Evolutionary conservation across 108 stramenopile species (phyloP), one percentile per base, ranked within the genome.

Genomic region (Fistulifera solaris): DNA sequence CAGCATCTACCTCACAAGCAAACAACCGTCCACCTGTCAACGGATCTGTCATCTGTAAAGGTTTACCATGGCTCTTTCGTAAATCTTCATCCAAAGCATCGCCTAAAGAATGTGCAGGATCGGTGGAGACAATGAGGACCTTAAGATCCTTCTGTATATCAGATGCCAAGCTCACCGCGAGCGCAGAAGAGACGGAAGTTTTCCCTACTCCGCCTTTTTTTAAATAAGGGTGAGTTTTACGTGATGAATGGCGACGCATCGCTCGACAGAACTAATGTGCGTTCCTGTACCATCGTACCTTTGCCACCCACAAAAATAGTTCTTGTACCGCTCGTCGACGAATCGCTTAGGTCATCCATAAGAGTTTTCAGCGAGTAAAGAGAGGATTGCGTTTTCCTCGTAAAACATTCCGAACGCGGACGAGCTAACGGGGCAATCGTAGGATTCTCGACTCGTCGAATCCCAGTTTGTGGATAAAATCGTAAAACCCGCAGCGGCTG

Each of bases 91-190:
- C 87, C 41, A 94, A 56, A 10, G 96, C 96, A 76, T 97, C 96
- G 1, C 91, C 93, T 44, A 97, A 59, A 10, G 85, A 88, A 72
- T 97, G 96, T 6, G 96, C 96, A n/a, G 96, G 96, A 58, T 97
- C 96, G 1, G 96, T 97, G 1, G 90, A 93, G n/a, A 97, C 88
- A 17, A 97, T 65, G 39, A 89, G 60, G 0, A 94, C 84, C 38
- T 85, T 81, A 50, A 77, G 54, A 54, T 93, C 92, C 25, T 67
- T 47, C 63, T 84, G 68, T 13, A 56, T 16, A 58, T 56, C 54
- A 2, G 79, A 73, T 0, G 90, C 90, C 46, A 96, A 56, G 38
- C 64, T 72, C 0, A 94, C 83, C 0, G 94, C 94, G 22, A 96
- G 68, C 10, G 94, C 68, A 8, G 92, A 78, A 15, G 84, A 85